Base-by-base conservation (phyloP, 2,329 filamentous ascomycete genomes). In the Fusarium sp. region DNA sequence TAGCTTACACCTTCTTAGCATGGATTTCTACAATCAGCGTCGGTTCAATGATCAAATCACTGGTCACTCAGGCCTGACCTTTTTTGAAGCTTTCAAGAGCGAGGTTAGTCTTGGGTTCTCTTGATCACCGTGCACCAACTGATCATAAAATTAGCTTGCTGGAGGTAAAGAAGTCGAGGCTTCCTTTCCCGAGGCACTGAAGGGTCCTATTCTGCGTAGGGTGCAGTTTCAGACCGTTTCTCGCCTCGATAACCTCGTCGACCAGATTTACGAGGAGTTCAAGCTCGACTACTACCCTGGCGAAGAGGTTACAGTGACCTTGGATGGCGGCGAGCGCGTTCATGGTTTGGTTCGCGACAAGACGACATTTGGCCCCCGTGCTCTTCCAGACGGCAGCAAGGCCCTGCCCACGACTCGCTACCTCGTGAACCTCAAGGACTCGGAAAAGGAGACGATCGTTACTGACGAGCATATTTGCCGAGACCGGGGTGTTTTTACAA, bases 1-100 rank as follows among this genome's bases (percentile, higher is more conserved):
- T 63, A 27, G 61, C 80, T 76, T 56, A 79, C 65, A 68, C 65
- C 13, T 5, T 45, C 36, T 42, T 18, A 97, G 95, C 68, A 92
- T 95, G 89, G 95, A 98, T 82, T 98, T 97, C 81, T 98, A 98
- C 82, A 95, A 93, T 77, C 94, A 96, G 92, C 94, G 92, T 80
- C 91, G 93, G 65, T 99, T 98, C 83, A 98, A 97, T 70, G 98
- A 97, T 83, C 94, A 97, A 81, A 97, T 98, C 75, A 98, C 95
- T 14, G 97, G 97, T 63, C 96, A 97, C 82, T 97, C 95, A 33
- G 93, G 93, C 63, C 87, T 98, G 75, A 96, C 91, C 5, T 99
- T 97, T 83, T 98, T 98, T 80, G 95, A 98, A 76, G 97, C 97
- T 29, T 89, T 96, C 33, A 91, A 94, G 83, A 97, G 95, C 85